Percentiles rank a stretch among this genome's conserved stretches.
Evolutionary conservation across 1,139 yeast species (phyloP).

Genomic region (Yamadazyma siamensis): DNA sequence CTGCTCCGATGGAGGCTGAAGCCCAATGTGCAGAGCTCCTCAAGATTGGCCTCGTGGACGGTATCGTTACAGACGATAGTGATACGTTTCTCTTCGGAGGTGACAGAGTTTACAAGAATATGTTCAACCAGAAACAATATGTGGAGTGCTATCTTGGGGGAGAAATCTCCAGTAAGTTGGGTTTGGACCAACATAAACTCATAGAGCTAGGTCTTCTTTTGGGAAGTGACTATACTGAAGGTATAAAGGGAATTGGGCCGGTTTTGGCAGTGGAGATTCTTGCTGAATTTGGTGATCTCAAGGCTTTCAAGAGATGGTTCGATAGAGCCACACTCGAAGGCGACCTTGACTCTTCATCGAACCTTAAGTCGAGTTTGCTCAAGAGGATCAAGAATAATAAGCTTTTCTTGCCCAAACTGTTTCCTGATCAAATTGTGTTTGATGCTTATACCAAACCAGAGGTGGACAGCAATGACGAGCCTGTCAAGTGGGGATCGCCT

Average conservation of each 20-base stretch:
- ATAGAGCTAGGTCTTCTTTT: constrained; percentile 77
- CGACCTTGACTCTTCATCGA: constrained; percentile 18
- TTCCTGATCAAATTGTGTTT: constrained; percentile 67
- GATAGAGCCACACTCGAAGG: constrained; percentile 27
- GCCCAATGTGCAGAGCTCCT: constrained; percentile 90
- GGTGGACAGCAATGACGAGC: constrained; percentile 75
- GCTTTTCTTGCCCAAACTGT: constrained; percentile 57
- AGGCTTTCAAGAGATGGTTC: constrained; percentile 37
- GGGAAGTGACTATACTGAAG: constrained; percentile 95
- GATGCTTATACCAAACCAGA: constrained; percentile 78
- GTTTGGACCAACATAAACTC: constrained; percentile 58
- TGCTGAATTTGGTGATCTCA: constrained; percentile 67
- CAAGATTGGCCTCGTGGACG: constrained; percentile 74
- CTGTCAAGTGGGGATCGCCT: constrained; percentile 89
- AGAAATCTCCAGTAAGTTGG: constrained; percentile 62
- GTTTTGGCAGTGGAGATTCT: constrained; percentile 90
- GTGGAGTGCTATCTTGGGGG: constrained; percentile 77
- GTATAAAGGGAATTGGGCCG: constrained; percentile 88
- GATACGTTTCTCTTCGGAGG: constrained; percentile 97
- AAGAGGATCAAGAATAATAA: constrained; percentile 57
- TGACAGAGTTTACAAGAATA: constrained; percentile 75
- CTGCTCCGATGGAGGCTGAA: constrained; percentile 98
- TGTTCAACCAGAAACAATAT: constrained; percentile 90
- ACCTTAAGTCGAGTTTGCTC: constrained; percentile 47
- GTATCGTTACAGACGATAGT: constrained; percentile 94